These are phyloP conservation scores for Mortierella sp. DNA, from an alignment of 371 early-diverging fungal species.

Conservation along the genomic window DNA sequence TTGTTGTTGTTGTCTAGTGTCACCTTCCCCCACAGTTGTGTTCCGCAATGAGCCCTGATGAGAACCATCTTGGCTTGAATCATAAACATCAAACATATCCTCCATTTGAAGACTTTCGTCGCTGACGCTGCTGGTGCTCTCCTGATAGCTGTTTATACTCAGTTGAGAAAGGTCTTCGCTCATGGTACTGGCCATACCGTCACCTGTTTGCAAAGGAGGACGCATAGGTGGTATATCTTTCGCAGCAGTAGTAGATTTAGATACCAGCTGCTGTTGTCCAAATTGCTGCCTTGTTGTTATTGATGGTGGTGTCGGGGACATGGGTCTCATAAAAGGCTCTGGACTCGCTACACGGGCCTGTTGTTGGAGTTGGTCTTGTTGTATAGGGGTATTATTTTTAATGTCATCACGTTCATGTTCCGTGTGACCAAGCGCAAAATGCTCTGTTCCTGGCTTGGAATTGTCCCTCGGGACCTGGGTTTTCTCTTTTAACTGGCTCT, in stretches of 20 bases:
- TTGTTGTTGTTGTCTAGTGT: neutral
- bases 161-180: conserved; percentile 38
- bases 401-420: conserved; percentile 10
- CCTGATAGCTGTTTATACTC: conserved; percentile 25
- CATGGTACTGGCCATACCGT: conserved; percentile 19
- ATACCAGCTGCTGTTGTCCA: neutral
- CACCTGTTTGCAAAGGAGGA: neutral
- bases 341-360: conserved; percentile 7
- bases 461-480: neutral
- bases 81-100: conserved; percentile 38
- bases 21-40: neutral
- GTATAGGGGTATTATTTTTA: conserved; percentile 6
- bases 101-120: conserved; percentile 46
- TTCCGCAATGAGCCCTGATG: conserved; percentile 5
- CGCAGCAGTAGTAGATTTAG: neutral
- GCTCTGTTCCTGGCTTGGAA: conserved; percentile 11
- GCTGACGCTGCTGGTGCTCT: conserved; percentile 26
- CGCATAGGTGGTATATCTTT: too few species aligned
- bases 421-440: conserved; percentile 20
- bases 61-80: conserved; percentile 19
- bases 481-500: neutral
- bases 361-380: conserved; percentile 1
- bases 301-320: conserved; percentile 12
- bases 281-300: neutral
- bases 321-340: conserved; percentile 11